Evolutionary conservation across 2,329 filamentous ascomycete genomes (phyloP).

Genomic region (Fusarium chaquense): DNA sequence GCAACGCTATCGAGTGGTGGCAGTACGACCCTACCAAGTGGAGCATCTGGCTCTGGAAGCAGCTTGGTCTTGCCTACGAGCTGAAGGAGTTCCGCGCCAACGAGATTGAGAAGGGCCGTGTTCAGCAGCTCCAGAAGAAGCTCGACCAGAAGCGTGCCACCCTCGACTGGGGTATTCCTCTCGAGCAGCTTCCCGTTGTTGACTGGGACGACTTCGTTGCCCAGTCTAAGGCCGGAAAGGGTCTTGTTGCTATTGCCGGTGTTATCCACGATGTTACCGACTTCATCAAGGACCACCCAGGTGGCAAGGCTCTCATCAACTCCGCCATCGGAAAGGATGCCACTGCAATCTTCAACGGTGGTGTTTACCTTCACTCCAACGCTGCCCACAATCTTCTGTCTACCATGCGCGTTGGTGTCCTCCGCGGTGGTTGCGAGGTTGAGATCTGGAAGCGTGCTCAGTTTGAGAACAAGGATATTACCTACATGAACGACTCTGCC

Average conservation of each 20-base stretch:
- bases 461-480: slow-evolving; percentile 84
- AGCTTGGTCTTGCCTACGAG: slow-evolving; percentile 84
- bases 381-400: slow-evolving; percentile 89
- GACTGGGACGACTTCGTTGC: slow-evolving; percentile 88
- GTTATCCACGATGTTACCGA: slow-evolving; percentile 86
- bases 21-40: slow-evolving; percentile 95
- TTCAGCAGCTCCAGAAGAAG: slow-evolving; percentile 93
- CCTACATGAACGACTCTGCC: slow-evolving; percentile 81
- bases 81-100: slow-evolving; percentile 92
- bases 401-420: slow-evolving; percentile 88
- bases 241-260: slow-evolving; percentile 81
- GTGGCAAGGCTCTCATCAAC: slow-evolving; percentile 87
- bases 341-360: slow-evolving; percentile 91
- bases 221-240: slow-evolving; percentile 80
- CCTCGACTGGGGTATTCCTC: slow-evolving; percentile 87
- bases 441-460: slow-evolving; percentile 94
- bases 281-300: slow-evolving; percentile 91
- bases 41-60: slow-evolving; percentile 87
- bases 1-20: slow-evolving; percentile 90
- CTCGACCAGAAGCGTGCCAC: slow-evolving; percentile 85
- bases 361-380: slow-evolving; percentile 91
- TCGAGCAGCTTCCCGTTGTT: slow-evolving; percentile 87
- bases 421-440: slow-evolving; percentile 87
- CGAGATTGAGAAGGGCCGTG: slow-evolving; percentile 91
- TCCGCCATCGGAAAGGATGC: slow-evolving; percentile 88